phyloP scores from a whole-genome alignment of 2,329 filamentous ascomycete species.

The Aspergillus alliaceus region DNA sequence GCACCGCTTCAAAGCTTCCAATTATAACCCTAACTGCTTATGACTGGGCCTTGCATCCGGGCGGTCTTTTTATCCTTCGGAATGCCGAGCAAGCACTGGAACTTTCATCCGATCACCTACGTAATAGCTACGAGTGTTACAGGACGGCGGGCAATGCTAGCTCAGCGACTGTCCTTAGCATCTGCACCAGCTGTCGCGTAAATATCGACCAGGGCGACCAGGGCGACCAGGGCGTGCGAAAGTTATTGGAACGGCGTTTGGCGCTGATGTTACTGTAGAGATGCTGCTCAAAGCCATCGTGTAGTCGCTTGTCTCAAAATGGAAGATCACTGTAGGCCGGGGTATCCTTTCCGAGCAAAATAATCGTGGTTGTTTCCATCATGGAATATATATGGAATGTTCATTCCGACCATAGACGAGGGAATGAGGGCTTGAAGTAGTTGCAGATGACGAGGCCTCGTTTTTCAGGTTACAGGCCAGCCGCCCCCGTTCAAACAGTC shows the following conservation, averaged over 20 bases:
- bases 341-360: too few relatives aligned
- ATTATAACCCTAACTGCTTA: neutral
- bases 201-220: neutral
- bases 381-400: too few relatives aligned
- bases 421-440: too few relatives aligned
- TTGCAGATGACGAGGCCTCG: too few relatives aligned
- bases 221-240: neutral
- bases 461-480: too few relatives aligned
- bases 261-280: conserved; percentile 2
- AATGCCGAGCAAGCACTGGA: neutral
- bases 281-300: neutral
- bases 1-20: neutral
- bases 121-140: neutral
- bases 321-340: too few relatives aligned
- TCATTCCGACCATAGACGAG: too few relatives aligned
- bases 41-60: conserved; percentile 7
- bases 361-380: too few relatives aligned
- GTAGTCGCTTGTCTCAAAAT: too few relatives aligned
- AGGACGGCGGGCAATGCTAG: neutral
- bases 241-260: neutral
- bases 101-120: neutral
- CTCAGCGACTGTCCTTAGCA: neutral
- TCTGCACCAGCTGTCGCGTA: neutral
- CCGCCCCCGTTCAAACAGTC: too few relatives aligned
- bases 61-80: neutral